Evolutionary conservation across 345 rosid genomes (phyloP).

Genomic region (Eucalyptus erythrocorys): DNA sequence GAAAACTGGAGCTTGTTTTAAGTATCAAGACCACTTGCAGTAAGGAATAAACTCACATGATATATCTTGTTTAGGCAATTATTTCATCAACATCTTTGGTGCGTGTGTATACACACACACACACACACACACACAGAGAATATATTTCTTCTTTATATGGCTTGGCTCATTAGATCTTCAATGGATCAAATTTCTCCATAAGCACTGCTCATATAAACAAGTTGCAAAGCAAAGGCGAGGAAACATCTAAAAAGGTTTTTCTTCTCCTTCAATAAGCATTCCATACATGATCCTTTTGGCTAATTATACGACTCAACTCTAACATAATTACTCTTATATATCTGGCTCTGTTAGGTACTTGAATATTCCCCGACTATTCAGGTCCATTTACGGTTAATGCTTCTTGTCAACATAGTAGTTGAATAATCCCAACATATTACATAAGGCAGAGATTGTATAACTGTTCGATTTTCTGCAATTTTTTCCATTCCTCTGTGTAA

Average conservation of each 20-base stretch:
- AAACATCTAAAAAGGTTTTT: not conserved
- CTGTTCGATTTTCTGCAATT: not conserved
- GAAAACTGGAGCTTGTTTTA: not conserved
- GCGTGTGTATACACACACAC: not conserved
- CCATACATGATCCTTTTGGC: not conserved
- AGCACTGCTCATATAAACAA: not conserved
- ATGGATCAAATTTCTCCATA: not conserved
- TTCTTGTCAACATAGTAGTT: not conserved
- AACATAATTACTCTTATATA: not conserved
- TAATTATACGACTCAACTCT: not conserved
- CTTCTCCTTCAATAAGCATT: not conserved
- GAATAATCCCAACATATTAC: not conserved
- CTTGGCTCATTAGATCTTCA: not conserved
- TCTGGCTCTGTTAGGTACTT: not conserved
- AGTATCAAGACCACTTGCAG: not conserved
- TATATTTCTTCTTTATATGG: not conserved
- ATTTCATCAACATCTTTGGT: not conserved
- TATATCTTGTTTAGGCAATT: not conserved
- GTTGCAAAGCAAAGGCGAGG: not conserved
- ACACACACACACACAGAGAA: not conserved
- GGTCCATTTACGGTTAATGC: not conserved
- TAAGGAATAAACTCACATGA: not conserved
- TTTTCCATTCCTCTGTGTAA: not conserved
- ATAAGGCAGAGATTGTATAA: not conserved
- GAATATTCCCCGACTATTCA: not conserved